These are phyloP conservation scores for Seiridium cupressi DNA, from an alignment of 2,329 filamentous ascomycete species.

Conservation along the genomic window DNA sequence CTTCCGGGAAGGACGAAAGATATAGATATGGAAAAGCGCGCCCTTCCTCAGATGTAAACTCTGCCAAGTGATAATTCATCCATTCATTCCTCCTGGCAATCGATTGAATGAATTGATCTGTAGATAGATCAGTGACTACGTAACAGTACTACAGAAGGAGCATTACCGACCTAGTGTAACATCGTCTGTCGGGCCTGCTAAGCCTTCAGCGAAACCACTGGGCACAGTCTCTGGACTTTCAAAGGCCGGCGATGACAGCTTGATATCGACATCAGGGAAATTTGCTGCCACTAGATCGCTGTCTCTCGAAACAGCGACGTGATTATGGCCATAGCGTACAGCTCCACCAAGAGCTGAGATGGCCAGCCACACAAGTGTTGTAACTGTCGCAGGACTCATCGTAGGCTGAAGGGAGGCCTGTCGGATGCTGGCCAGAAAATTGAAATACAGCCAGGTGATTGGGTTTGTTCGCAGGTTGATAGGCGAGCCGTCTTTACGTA, in stretches of 20 bases:
- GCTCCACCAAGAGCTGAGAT: neutral
- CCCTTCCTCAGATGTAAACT: constrained; percentile 28
- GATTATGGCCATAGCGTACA: constrained; percentile 22
- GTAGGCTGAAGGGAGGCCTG: neutral
- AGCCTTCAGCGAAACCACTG: constrained; percentile 23
- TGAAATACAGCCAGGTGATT: too few species aligned
- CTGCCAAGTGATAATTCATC: constrained; percentile 22
- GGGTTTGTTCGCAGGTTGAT: too few species aligned
- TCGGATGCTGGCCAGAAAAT: too few species aligned
- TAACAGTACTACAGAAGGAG: constrained; percentile 7
- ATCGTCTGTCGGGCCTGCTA: constrained; percentile 27
- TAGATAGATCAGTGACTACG: neutral
- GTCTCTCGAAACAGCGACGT: constrained; percentile 21
- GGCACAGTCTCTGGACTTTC: constrained; percentile 18
- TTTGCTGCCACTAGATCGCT: constrained; percentile 24
- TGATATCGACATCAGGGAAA: constrained; percentile 26
- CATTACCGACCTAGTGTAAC: constrained; percentile 20
- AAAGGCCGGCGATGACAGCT: constrained; percentile 27
- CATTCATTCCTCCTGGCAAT: constrained; percentile 26
- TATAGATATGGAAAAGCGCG: constrained; percentile 22
- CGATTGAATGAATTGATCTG: constrained; percentile 24
- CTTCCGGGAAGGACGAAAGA: constrained; percentile 13
- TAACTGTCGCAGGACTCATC: neutral
- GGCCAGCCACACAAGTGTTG: neutral
- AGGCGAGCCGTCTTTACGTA: too few species aligned